Percentiles rank a stretch among this genome's conserved stretches.
Evolutionary conservation across 2,329 filamentous ascomycete species (phyloP).

Genomic region (Colletotrichum ledebouriae): DNA sequence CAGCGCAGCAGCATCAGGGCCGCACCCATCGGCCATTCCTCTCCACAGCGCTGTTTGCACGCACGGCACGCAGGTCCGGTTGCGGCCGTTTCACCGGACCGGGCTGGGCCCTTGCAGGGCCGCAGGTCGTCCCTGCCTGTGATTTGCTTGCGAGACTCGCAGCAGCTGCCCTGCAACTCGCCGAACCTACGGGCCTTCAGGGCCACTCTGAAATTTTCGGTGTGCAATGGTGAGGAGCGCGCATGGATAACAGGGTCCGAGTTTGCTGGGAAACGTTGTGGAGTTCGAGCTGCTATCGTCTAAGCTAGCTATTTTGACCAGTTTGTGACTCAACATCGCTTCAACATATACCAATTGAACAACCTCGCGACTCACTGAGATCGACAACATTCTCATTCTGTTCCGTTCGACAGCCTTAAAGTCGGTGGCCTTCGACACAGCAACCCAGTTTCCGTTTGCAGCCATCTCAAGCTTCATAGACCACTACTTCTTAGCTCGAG

Average conservation of each 20-base stretch:
- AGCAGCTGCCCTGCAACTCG: conserved; percentile 17
- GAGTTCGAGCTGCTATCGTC: conserved; percentile 17
- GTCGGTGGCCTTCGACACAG: conserved; percentile 7
- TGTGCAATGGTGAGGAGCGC: conserved; percentile 40
- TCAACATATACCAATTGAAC: conserved; percentile 20
- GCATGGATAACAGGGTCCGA: conserved; percentile 25
- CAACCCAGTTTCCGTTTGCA: conserved; percentile 1
- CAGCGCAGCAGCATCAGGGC: conserved; percentile 1
- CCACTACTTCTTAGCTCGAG: conserved; percentile 2
- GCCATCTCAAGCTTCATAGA: conserved; percentile 18
- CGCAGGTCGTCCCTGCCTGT: conserved; percentile 3
- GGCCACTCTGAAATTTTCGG: conserved; percentile 40
- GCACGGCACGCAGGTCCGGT: conserved; percentile 30
- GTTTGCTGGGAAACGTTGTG: conserved; percentile 32
- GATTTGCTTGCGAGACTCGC: conserved; percentile 17
- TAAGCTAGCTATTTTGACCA: conserved; percentile 20
- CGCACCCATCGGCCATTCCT: conserved; percentile 8
- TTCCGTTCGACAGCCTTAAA: background rate
- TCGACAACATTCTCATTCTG: conserved; percentile 1
- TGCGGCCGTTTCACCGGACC: conserved; percentile 31
- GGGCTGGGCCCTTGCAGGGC: conserved; percentile 34
- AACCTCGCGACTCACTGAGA: conserved; percentile 15
- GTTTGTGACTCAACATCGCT: conserved; percentile 37
- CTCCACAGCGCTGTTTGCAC: conserved; percentile 21
- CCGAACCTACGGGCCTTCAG: conserved; percentile 13